Base-by-base conservation (phyloP, 1,284 basidiomycete species). In the Apiotrichum akiyoshidainum region DNA sequence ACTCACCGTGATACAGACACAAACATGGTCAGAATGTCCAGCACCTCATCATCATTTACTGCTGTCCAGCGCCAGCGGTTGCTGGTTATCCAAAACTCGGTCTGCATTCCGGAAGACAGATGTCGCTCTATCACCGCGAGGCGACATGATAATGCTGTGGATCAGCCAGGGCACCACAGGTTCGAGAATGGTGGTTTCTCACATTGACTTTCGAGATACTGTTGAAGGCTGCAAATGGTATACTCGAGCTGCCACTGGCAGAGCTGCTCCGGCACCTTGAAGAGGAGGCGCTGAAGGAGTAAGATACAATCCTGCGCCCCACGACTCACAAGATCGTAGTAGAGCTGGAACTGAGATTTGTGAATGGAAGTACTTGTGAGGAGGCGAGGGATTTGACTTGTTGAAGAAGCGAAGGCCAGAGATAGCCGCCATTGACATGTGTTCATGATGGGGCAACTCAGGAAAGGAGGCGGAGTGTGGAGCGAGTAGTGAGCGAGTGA, bases 51-150 rank as follows among this genome's bases (percentile, higher is more conserved):
- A 17, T 48, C 46, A 7, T 11, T 19, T 9, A 2, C 33, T 3
- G 8, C n/a, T 7, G 34, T 16, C 46, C 46, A 48, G 26, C 11
- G 6, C 46, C 46, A 48, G 34, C 46, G 5, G 31, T 21, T 48
- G 12, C 33, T 48, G 17, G 33, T 48, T 33, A 48, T 48, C 46
- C 46, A 48, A n/a, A 48, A 48, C 46, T 48, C 46, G 46, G 46
- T 48, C 16, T 48, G n/a, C 3, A 19, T 48, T 2, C 46, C 46
- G 7, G 33, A 12, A 7, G 34, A 13, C 46, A 33, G 3, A 8
- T 35, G 33, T 8, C 11, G 17, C 33, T 48, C 46, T n/a, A 35
- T 35, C 14, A n/a, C 46, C 17, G 33, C n/a, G 31, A 14, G 13
- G 33, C 33, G 46, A 10, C n/a, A 19, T 17, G 22, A 9, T 5